Percentiles rank a stretch among this genome's conserved stretches.
Evolutionary conservation across 2,329 filamentous ascomycete genomes (phyloP).

Genomic region (Botrytis galanthina): DNA sequence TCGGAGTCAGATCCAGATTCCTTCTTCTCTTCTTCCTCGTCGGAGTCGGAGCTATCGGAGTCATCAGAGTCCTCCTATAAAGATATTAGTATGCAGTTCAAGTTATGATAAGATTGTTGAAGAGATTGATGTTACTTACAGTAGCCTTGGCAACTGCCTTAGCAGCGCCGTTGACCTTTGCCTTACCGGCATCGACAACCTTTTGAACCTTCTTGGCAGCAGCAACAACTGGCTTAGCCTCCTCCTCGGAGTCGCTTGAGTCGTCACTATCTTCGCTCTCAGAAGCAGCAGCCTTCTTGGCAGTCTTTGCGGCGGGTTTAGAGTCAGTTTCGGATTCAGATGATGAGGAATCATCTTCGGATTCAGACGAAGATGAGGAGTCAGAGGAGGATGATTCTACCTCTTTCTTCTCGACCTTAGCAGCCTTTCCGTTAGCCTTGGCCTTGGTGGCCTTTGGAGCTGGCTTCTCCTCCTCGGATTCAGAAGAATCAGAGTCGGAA

Average conservation of each 20-base stretch:
- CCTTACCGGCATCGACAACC: constrained; percentile 32
- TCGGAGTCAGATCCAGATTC: constrained; percentile 29
- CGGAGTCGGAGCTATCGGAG: constrained; percentile 22
- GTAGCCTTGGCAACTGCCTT: constrained; percentile 36
- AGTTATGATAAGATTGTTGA: not conserved
- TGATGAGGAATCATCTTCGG: constrained; percentile 24
- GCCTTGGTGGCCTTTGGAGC: constrained; percentile 26
- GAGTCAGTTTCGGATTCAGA: constrained; percentile 31
- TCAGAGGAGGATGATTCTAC: constrained; percentile 39
- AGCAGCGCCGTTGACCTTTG: constrained; percentile 34
- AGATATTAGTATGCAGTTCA: not conserved
- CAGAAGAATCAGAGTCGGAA: constrained; percentile 35
- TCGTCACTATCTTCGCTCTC: constrained; percentile 34
- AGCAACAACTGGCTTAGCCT: constrained; percentile 31
- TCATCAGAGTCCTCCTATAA: constrained; percentile 9
- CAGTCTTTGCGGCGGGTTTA: constrained; percentile 21
- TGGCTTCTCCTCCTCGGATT: constrained; percentile 38
- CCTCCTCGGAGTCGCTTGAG: constrained; percentile 34
- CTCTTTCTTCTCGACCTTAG: constrained; percentile 38
- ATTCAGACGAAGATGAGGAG: constrained; percentile 36
- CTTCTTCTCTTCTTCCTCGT: constrained; percentile 25
- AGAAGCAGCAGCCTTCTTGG: constrained; percentile 34
- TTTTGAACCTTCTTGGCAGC: constrained; percentile 33
- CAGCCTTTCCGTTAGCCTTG: constrained; percentile 21
- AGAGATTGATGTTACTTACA: constrained; percentile 30